These are phyloP conservation scores for Ambrosia trifida DNA, from an alignment of 129 eudicot genomes.

Conservation along the genomic window DNA sequence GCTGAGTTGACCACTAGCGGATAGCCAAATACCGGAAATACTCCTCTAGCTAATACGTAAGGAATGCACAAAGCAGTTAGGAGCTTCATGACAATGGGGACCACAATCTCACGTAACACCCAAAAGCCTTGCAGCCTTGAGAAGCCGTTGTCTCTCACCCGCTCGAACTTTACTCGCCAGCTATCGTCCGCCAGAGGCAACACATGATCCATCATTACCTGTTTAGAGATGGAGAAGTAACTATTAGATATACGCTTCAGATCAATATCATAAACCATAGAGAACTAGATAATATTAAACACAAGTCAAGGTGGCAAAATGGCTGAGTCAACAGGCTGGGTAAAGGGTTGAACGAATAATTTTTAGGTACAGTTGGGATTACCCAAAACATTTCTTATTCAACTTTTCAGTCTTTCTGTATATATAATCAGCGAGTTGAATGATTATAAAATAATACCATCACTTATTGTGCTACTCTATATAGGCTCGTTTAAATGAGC, in stretches of 20 bases:
- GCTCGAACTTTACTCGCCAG: conserved; percentile 84
- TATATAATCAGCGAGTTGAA: no score
- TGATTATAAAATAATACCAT: neutral
- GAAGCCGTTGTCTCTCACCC: conserved; percentile 90
- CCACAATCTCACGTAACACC: conserved; percentile 84
- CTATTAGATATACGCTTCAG: neutral
- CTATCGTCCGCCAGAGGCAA: conserved; percentile 76
- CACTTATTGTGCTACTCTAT: neutral
- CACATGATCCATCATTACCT: conserved; percentile 81
- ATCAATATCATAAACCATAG: neutral
- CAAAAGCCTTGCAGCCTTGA: conserved; percentile 84
- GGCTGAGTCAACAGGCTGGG: neutral
- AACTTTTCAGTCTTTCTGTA: no score
- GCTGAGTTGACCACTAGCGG: conserved; percentile 87
- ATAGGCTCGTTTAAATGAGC: neutral
- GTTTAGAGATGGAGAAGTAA: neutral
- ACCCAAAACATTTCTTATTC: no score
- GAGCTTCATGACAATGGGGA: conserved; percentile 82
- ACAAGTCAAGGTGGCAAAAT: neutral
- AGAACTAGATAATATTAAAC: neutral
- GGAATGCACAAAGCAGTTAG: conserved; percentile 92
- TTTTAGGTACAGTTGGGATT: neutral
- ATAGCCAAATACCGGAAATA: conserved; percentile 87
- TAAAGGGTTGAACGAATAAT: neutral
- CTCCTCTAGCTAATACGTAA: conserved; percentile 75